Evolutionary conservation across 2,329 filamentous ascomycete species (phyloP).

Genomic region (Grosmannia huntii): DNA sequence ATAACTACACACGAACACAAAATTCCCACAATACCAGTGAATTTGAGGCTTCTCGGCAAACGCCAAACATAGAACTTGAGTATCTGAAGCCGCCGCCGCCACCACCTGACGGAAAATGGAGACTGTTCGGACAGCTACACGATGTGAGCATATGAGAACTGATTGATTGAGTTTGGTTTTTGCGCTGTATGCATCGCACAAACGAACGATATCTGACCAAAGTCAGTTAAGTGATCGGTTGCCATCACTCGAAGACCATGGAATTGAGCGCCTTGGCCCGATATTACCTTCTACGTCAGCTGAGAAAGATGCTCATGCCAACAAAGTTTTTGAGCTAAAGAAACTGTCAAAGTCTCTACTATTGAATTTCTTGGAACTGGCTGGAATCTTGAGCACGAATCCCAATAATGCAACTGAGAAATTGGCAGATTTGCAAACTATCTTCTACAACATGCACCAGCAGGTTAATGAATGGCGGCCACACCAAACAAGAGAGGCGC

Average conservation of each 20-base stretch:
- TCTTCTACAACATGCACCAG: conserved; percentile 87
- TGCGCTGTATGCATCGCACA: background rate
- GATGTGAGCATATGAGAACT: conserved; percentile 22
- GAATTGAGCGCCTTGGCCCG: conserved; percentile 56
- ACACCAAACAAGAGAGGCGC: conserved; percentile 78
- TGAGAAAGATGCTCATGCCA: conserved; percentile 36
- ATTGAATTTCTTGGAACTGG: conserved; percentile 77
- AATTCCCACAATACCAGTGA: conserved; percentile 26
- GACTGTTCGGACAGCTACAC: conserved; percentile 59
- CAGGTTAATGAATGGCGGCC: conserved; percentile 89
- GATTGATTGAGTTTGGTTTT: background rate
- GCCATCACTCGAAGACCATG: conserved; percentile 55
- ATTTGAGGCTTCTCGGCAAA: conserved; percentile 21
- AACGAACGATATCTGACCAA: background rate
- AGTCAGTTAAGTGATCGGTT: conserved; percentile 46
- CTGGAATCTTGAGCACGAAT: conserved; percentile 56
- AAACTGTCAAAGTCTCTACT: conserved; percentile 73
- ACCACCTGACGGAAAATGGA: conserved; percentile 57
- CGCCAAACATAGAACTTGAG: conserved; percentile 50
- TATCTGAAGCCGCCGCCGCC: conserved; percentile 72
- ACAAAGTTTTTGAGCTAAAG: conserved; percentile 57
- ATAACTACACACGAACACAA: conserved; percentile 50
- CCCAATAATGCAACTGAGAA: conserved; percentile 55
- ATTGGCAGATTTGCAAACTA: conserved; percentile 61
- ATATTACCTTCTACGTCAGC: conserved; percentile 22